Evolutionary conservation across 139 green algal genomes (phyloP), one percentile per base, ranked within the genome.

Genomic region (Ettlia oleoabundans): DNA sequence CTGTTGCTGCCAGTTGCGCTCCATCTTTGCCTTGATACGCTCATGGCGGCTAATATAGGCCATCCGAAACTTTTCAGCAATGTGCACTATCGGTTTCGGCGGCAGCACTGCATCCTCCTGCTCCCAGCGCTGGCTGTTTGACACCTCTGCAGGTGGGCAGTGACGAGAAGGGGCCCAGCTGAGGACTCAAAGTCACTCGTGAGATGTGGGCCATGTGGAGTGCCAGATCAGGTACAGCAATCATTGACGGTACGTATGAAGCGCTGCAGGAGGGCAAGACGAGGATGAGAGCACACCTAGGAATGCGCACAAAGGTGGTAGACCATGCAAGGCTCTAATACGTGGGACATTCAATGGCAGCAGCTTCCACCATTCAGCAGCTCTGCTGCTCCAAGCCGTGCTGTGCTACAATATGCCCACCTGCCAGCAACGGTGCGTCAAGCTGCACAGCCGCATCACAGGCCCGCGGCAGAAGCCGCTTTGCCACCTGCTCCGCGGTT

Each of bases 61-160:
- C 52, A 81, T 33, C 10, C 73, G 32, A 28, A 85, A 85, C 7
- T 42, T 53, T 62, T 85, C 80, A 0, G 80, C 80, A 2, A 85
- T 85, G 63, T 85, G 80, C 33, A 85, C 43, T 19, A 85, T 47
- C 1, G 58, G 41, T 26, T 69, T 24, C 4, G 4, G 1, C 0
- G 33, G 55, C 41, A 0, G 9, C 41, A 18, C 40, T 3, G n/a
- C 35, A 19, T 24, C 30, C 9, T 32, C 32, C 9, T 22, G 37
- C 33, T 7, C 24, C 80, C 80, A 84, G 0, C 80, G 67, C 41
- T 70, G 40, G 42, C 68, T 75, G 42, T 33, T 32, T 4, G 80
- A 26, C 72, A 85, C 80, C 28, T 63, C 73, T 81, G 61, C 61
- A 28, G 0, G n/a, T n/a, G n/a, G n/a, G n/a, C n/a, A n/a, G n/a